Conservation (phyloP, 139 green algal species). For the Pleodorina starrii region DNA sequence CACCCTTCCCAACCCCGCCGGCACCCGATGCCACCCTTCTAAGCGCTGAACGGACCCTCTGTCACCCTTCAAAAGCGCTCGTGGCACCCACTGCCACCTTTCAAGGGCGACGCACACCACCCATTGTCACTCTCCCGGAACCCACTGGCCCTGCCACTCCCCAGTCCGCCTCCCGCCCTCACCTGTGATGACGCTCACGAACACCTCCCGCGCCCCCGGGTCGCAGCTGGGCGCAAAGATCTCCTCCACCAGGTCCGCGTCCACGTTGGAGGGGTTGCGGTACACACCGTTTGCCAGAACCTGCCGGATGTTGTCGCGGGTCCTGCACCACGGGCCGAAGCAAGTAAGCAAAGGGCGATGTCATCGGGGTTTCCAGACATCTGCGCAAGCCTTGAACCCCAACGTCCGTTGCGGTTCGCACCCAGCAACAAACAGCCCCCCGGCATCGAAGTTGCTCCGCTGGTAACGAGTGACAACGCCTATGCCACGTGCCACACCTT, state of each 20-base stretch:
- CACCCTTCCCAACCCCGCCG: no score
- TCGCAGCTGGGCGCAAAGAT: constrained; percentile 74
- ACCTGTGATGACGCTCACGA: constrained; percentile 91
- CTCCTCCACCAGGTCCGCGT: constrained; percentile 91
- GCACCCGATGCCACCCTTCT: no score
- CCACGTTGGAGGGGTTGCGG: constrained; percentile 77
- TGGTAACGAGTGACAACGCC: no score
- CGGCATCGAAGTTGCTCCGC: not conserved
- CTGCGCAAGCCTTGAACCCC: not conserved
- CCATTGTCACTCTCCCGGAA: no score
- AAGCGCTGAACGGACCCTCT: no score
- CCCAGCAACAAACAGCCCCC: not conserved
- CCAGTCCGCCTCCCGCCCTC: not conserved
- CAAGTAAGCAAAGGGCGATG: not conserved
- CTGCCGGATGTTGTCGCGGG: constrained; percentile 53
- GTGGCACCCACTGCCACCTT: no score
- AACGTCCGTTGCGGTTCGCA: not conserved
- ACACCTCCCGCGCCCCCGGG: constrained; percentile 86
- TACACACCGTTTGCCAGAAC: constrained; percentile 80
- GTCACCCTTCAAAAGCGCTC: no score
- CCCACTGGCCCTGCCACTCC: not conserved
- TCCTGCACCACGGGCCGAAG: not conserved
- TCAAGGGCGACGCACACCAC: no score
- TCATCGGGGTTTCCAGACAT: not conserved
- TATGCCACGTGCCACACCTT: no score